Base-by-base conservation (phyloP, 2,329 filamentous ascomycete species). In the Chaetomiaceae sp. region DNA sequence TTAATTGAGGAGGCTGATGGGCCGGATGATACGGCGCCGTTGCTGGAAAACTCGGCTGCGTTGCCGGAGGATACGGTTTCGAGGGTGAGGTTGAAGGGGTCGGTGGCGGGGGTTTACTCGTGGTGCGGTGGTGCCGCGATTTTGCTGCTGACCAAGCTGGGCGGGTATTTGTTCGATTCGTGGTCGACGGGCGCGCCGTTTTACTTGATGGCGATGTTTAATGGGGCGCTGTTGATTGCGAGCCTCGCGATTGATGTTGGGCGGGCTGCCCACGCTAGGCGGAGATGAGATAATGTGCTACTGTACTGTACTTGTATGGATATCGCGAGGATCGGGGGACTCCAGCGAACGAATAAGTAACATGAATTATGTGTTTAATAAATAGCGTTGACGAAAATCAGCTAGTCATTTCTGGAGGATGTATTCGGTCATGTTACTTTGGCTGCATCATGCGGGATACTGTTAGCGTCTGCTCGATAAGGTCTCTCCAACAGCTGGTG, bases 41-140 rank as follows among this genome's bases (percentile, higher is more conserved):
- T 76, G 44, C 65, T 79, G 14, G 62, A 66, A 32, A 58, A 61
- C 32, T 50, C 52, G 11, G 56, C 36, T 13, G 60, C 41, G 33
- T 37, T 58, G 53, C 53, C 56, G 3, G 54, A 62, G 37, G 54
- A 71, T 30, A 63, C 67, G 0, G 65, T 71, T 14, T 78, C 78
- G 8, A 71, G 80, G 13, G 76, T 82, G 33, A 72, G 76, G 27
- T 79, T 97, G 48, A 97, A 97, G 72, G 94, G 94, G 11, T 92
- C 89, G 13, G 94, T 99, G 60, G 92, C 94, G 0, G 94, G 94
- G 2, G 86, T 96, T 1, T 99, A 99, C 70, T 95, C 89, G 48
- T 81, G 96, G 58, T 90, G 87, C 51, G 94, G 94, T 10, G 94
- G 92, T 13, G 87, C 84, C 1, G 94, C 91, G 0, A 99, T 99